phyloP scores from a whole-genome alignment of 306 rosid species.

The Chamaecrista fasciculata region DNA sequence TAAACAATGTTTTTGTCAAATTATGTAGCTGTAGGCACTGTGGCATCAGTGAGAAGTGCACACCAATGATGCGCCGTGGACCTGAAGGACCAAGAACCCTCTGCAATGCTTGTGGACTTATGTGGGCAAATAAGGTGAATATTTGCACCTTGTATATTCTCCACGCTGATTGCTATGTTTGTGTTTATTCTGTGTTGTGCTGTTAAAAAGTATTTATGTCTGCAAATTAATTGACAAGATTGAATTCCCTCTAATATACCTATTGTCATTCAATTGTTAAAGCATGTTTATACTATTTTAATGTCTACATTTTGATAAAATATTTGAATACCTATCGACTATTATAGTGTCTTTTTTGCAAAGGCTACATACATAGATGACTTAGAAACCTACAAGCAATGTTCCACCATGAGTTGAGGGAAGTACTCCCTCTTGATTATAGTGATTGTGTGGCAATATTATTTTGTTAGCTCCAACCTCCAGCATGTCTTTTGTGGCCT shows the following conservation, averaged over 20 bases:
- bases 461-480: not conserved
- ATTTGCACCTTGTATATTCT: conserved; percentile 3
- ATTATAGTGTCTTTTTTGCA: not conserved
- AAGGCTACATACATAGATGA: not conserved
- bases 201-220: not conserved
- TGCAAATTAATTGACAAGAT: conserved; percentile 17
- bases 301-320: not conserved
- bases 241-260: conserved; percentile 2
- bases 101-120: conserved; percentile 84
- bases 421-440: not conserved
- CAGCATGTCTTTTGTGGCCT: not conserved
- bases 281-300: not conserved
- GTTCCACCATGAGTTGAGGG: not conserved
- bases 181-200: conserved; percentile 16
- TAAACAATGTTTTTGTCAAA: conserved; percentile 20
- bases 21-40: conserved; percentile 68
- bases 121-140: conserved; percentile 88
- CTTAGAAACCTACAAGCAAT: too few relatives aligned
- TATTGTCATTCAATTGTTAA: conserved; percentile 6
- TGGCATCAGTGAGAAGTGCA: conserved; percentile 65
- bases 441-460: not conserved
- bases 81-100: conserved; percentile 86
- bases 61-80: conserved; percentile 86
- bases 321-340: not conserved
- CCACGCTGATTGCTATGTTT: not conserved